Percentiles rank a stretch among this genome's conserved stretches.
Evolutionary conservation across 495 filamentous ascomycete genomes (phyloP).

Genomic region (Astrocystis sublimbata): DNA sequence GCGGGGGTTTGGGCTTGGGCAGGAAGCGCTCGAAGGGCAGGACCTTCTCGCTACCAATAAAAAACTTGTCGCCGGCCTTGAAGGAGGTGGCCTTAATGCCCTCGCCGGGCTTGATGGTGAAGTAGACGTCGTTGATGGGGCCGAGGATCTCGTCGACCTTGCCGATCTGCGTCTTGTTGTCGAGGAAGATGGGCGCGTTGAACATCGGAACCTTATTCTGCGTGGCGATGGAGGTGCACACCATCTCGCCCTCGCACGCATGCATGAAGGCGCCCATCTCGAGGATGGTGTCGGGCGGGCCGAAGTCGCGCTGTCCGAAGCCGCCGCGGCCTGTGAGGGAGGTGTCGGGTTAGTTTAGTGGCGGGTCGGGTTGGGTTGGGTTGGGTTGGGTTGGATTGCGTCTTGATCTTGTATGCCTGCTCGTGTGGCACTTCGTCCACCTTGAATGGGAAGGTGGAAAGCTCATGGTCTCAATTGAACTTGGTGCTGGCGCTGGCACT

Average conservation of each 20-base stretch:
- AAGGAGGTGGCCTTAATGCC: conserved; percentile 94
- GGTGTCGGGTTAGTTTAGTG: not conserved
- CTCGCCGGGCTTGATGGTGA: conserved; percentile 94
- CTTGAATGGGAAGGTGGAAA: not conserved
- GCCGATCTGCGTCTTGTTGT: conserved; percentile 93
- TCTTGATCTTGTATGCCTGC: not conserved
- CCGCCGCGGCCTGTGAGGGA: conserved; percentile 50
- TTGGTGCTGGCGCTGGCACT: no score
- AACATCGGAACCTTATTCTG: conserved; percentile 99
- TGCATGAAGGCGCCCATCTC: conserved; percentile 93
- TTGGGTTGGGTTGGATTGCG: no score
- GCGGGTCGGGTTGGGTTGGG: no score
- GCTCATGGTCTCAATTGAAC: not conserved
- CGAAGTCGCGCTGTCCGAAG: conserved; percentile 53
- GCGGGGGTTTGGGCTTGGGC: conserved; percentile 86
- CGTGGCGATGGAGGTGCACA: conserved; percentile 88
- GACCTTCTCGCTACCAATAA: conserved; percentile 90
- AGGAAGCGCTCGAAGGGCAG: conserved; percentile 94
- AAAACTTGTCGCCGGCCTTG: conserved; percentile 96
- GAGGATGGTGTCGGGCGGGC: conserved; percentile 55
- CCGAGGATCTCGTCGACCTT: conserved; percentile 96
- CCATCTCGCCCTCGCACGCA: conserved; percentile 92
- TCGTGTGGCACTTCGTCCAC: not conserved
- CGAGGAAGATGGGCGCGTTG: conserved; percentile 97
- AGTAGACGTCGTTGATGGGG: conserved; percentile 94